phyloP scores from a whole-genome alignment of 495 filamentous ascomycete genomes.

The Aspergillus sclerotiicarbonarius region DNA sequence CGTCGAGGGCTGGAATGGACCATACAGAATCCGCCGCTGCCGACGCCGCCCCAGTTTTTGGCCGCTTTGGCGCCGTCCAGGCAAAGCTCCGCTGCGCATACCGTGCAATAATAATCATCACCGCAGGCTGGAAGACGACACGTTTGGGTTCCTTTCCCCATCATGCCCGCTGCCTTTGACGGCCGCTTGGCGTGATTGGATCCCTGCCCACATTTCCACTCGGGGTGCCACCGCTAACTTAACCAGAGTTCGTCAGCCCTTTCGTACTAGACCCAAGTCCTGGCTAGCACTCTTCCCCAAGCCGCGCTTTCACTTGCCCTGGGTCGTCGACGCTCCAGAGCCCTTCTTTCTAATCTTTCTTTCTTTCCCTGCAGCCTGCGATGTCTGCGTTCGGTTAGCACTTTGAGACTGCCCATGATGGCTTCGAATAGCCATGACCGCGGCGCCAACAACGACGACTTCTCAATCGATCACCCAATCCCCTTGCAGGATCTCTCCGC shows the following conservation, averaged over 20 bases:
- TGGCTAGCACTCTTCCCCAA: background rate
- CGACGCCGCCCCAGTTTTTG: conserved; percentile 15
- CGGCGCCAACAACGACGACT: conserved; percentile 42
- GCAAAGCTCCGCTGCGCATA: conserved; percentile 7
- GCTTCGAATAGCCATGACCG: conserved; percentile 55
- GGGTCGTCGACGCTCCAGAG: conserved; percentile 6
- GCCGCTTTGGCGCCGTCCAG: conserved; percentile 8
- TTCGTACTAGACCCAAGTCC: background rate
- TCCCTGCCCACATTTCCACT: conserved; percentile 4
- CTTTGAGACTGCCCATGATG: conserved; percentile 51
- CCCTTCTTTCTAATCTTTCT: conserved; percentile 9
- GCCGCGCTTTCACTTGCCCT: background rate
- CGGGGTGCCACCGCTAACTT: background rate
- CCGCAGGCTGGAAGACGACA: conserved; percentile 9
- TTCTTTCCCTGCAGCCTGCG: conserved; percentile 24
- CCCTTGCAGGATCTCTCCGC: conserved; percentile 78
- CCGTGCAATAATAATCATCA: background rate
- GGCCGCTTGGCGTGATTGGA: conserved; percentile 2
- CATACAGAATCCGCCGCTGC: conserved; percentile 13
- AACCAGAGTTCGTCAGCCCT: conserved; percentile 3
- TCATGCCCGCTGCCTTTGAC: background rate
- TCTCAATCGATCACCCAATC: conserved; percentile 65
- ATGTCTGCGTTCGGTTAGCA: conserved; percentile 46
- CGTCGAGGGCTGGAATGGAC: conserved; percentile 3
- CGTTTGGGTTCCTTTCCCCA: conserved; percentile 1